Evolutionary conservation across 257 asterid genomes (phyloP), one percentile per base, ranked within the genome.

Genomic region (Gentiana dahurica): DNA sequence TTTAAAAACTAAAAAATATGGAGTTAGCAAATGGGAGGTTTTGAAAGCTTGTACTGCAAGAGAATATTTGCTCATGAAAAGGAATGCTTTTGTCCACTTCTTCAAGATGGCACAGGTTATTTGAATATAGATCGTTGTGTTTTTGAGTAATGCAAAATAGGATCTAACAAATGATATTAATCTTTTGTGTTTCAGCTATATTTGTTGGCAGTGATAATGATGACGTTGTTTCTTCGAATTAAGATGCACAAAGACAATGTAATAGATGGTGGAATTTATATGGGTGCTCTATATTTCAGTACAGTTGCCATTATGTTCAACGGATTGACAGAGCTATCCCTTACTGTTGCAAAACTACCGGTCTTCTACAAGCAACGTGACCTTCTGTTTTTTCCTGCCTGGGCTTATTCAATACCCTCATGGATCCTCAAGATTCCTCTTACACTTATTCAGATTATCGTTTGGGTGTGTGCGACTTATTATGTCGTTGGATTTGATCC

Each of bases 31-130:
- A 74, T 82, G 65, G 60, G 87, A 85, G 62, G 78, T 88, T 53
- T 71, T 85, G 36, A 85, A 74, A 64, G 95, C 94, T 11, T 81
- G 94, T 50, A 67, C 60, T 11, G 76, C 85, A 55, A 69, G 95
- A 77, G 97, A 88, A 61, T 77, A n/a, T 64, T 66, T 88, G 41
- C 76, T 88, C 35, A 82, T 88, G 91, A 82, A 79, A 73, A 74
- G 97, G 55, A 88, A 88, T 36, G 83, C 95, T 4, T 88, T 88
- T 48, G 83, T 85, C 60, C 83, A 85, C 57, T 74, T 79, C 67
- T 88, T 85, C 86, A 88, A 88, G 80, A 57, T 79, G 68, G 54
- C 44, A 6, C 96, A 84, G 61, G 94, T 87, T 73, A 81, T 85
- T 57, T 34, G 33, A 38, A 43, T 39, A 0, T 34, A 34, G 3